These are phyloP conservation scores for Zasmidium cellare DNA, from an alignment of 2,329 filamentous ascomycete genomes.

Conservation along the genomic window DNA sequence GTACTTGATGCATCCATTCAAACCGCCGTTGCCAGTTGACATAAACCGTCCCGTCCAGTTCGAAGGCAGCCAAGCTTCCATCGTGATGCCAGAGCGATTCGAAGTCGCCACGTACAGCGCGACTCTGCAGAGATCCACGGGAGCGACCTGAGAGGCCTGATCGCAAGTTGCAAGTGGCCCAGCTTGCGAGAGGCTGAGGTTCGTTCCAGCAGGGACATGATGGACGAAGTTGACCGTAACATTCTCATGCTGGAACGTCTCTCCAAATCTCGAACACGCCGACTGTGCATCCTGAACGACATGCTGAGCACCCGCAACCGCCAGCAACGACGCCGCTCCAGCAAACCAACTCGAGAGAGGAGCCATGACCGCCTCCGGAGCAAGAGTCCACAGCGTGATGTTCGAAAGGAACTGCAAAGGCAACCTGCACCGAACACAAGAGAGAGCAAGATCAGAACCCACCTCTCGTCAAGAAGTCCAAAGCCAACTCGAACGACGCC, in stretches of 20 bases:
- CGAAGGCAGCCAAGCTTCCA: slow-evolving; percentile 48
- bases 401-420: neutral
- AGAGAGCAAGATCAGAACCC: neutral
- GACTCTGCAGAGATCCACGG: slow-evolving; percentile 43
- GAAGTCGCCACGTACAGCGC: slow-evolving; percentile 42
- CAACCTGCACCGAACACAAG: neutral
- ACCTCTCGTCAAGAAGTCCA: neutral
- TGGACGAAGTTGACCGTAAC: slow-evolving; percentile 29
- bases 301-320: slow-evolving; percentile 5
- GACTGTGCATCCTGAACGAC: slow-evolving; percentile 14
- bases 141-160: slow-evolving; percentile 30
- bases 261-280: slow-evolving; percentile 24
- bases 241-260: slow-evolving; percentile 23
- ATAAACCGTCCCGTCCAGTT: slow-evolving; percentile 44
- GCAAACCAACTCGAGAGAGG: neutral
- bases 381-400: neutral
- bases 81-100: slow-evolving; percentile 40
- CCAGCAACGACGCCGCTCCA: neutral
- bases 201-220: slow-evolving; percentile 30
- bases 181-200: slow-evolving; percentile 23
- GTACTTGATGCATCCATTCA: slow-evolving; percentile 41
- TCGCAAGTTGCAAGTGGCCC: slow-evolving; percentile 44
- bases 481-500: neutral
- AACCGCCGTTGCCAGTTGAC: slow-evolving; percentile 43
- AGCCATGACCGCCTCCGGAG: neutral